Evolutionary conservation across 768 basidiomycete genomes (phyloP).

Genomic region (Psilocybe cyanescens): DNA sequence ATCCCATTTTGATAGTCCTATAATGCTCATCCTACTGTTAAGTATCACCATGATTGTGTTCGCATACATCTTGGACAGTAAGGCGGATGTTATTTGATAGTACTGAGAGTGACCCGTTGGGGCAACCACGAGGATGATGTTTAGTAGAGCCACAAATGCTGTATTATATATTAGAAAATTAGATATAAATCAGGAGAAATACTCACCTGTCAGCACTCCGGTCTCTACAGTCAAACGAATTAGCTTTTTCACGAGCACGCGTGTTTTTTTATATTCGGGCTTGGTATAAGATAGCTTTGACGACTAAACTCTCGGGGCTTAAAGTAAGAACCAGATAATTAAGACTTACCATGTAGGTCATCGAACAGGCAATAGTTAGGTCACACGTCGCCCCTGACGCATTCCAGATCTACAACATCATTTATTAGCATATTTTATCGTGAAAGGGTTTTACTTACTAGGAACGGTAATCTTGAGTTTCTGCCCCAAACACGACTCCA

Average conservation of each 20-base stretch:
- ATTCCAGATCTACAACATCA: not conserved
- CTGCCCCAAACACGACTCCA: not conserved
- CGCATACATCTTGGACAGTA: conserved; percentile 2
- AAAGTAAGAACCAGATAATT: too few relatives aligned
- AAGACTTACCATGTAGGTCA: not conserved
- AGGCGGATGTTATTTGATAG: not conserved
- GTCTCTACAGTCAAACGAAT: not conserved
- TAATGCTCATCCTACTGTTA: not conserved
- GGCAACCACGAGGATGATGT: not conserved
- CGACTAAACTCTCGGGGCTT: too few relatives aligned
- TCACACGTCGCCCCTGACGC: not conserved
- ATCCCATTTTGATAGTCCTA: not conserved
- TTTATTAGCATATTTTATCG: not conserved
- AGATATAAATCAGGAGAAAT: not conserved
- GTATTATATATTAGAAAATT: not conserved
- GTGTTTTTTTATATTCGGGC: not conserved
- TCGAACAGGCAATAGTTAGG: not conserved
- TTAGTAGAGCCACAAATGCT: not conserved
- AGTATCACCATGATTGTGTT: not conserved
- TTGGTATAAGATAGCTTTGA: not conserved
- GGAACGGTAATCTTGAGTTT: not conserved
- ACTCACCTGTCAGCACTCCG: not conserved
- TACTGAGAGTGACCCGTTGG: not conserved
- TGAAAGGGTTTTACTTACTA: not conserved
- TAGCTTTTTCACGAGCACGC: not conserved